Percentiles rank a stretch among this genome's conserved stretches.
Conservation (phyloP, 352 stramenopile genomes). For the Pythium chondricola region DNA sequence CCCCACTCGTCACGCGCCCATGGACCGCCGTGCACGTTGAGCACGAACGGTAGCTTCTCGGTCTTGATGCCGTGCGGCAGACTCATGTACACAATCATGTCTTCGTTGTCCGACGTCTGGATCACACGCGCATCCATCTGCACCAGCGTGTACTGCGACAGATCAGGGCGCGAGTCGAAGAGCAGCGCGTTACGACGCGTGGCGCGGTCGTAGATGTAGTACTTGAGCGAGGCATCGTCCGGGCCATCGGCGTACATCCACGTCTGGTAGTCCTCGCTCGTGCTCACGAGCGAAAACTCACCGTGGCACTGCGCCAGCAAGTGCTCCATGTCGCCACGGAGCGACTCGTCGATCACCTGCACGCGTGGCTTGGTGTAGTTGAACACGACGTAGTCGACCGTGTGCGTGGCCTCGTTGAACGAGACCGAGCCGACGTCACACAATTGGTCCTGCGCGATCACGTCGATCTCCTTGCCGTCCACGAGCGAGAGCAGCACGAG, state of each 20-base stretch:
- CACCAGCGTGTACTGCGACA: conserved; percentile 31
- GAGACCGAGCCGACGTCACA: conserved; percentile 23
- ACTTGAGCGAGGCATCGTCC: conserved; percentile 47
- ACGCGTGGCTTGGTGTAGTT: conserved; percentile 32
- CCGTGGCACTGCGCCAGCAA: conserved; percentile 15
- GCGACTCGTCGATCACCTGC: conserved; percentile 23
- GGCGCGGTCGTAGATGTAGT: conserved; percentile 35
- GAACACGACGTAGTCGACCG: conserved; percentile 24
- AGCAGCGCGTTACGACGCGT: conserved; percentile 24
- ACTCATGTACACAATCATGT: conserved; percentile 40
- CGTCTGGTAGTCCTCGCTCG: conserved; percentile 39
- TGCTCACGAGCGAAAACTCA: conserved; percentile 26
- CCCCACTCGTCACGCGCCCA: conserved; percentile 31
- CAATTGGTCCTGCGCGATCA: conserved; percentile 23
- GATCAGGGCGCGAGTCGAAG: conserved; percentile 29
- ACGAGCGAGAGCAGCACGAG: conserved; percentile 32
- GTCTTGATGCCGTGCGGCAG: conserved; percentile 23
- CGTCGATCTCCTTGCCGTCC: conserved; percentile 23
- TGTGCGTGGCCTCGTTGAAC: conserved; percentile 22
- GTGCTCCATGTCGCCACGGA: conserved; percentile 24
- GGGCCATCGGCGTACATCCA: conserved; percentile 57
- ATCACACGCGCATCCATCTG: conserved; percentile 31
- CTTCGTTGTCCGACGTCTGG: conserved; percentile 35
- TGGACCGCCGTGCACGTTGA: conserved; percentile 34
- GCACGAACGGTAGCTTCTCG: conserved; percentile 29